Conservation (phyloP, 176 grass and related monocot genomes). For the Zoysia pacifica region DNA sequence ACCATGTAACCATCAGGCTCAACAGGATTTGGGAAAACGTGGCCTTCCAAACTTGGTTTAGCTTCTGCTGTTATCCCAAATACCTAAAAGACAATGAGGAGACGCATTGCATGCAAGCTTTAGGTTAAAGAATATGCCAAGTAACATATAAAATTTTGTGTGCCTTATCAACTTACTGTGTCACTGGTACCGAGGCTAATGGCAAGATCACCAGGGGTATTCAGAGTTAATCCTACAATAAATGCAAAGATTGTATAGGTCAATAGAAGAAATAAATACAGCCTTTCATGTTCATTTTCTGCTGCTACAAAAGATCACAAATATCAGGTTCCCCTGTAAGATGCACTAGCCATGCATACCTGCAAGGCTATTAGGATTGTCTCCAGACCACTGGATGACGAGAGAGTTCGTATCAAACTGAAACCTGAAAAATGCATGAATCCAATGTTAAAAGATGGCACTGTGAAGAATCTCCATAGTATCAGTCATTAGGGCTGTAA, state of each 20-base stretch:
- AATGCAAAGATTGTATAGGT: conserved; percentile 13
- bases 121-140: neutral
- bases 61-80: conserved; percentile 86
- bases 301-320: conserved; percentile 27
- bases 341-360: conserved; percentile 51
- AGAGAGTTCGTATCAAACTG: conserved; percentile 79
- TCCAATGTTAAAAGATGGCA: conserved; percentile 1
- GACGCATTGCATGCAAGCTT: neutral
- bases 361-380: conserved; percentile 98
- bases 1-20: conserved; percentile 95
- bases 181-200: conserved; percentile 98
- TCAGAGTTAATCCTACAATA: conserved; percentile 82
- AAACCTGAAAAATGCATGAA: conserved; percentile 50
- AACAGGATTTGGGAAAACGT: conserved; percentile 94
- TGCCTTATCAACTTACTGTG: conserved; percentile 63
- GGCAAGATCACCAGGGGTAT: conserved; percentile 86
- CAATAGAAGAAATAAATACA: conserved; percentile 20
- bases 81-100: conserved; percentile 49
- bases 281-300: neutral
- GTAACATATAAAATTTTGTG: neutral
- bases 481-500: neutral
- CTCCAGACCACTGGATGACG: conserved; percentile 92
- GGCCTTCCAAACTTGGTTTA: conserved; percentile 90
- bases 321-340: conserved; percentile 6
- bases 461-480: neutral